A percentile compares a stretch with the other conserved stretches of the same genome.
Conservation (phyloP, 2,329 filamentous ascomycete genomes). For the Chaetomium olivaceum region DNA sequence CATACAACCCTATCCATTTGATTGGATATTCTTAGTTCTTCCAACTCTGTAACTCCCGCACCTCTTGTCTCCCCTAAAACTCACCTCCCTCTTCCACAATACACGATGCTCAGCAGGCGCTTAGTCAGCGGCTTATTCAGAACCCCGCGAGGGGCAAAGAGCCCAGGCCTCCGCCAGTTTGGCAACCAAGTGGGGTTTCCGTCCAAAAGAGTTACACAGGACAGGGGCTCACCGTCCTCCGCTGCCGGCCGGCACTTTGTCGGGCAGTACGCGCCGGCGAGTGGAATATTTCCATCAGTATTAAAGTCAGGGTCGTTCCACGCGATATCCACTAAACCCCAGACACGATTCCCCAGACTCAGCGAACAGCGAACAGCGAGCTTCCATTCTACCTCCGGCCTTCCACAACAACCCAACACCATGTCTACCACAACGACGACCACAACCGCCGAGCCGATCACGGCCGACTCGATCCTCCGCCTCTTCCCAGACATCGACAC, state of each 20-base stretch:
- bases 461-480: constrained; percentile 79
- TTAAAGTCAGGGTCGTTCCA: not conserved
- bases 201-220: not conserved
- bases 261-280: not conserved
- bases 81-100: not conserved
- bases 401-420: not conserved
- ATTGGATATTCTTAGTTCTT: not conserved
- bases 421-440: constrained; percentile 48
- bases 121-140: not conserved
- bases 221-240: not conserved
- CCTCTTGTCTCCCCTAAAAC: not conserved
- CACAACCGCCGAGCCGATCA: constrained; percentile 63
- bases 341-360: not conserved
- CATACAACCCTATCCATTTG: not conserved
- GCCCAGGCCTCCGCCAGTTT: not conserved
- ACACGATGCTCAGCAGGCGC: not conserved
- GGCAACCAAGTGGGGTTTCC: not conserved
- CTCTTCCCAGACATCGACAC: constrained; percentile 84
- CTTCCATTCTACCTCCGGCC: not conserved
- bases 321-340: not conserved
- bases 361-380: not conserved
- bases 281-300: constrained; percentile 2
- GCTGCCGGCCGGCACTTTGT: not conserved
- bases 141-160: not conserved
- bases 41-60: too few relatives aligned